These are phyloP conservation scores for Suillus discolor DNA, from an alignment of 768 basidiomycete genomes.

Conservation along the genomic window DNA sequence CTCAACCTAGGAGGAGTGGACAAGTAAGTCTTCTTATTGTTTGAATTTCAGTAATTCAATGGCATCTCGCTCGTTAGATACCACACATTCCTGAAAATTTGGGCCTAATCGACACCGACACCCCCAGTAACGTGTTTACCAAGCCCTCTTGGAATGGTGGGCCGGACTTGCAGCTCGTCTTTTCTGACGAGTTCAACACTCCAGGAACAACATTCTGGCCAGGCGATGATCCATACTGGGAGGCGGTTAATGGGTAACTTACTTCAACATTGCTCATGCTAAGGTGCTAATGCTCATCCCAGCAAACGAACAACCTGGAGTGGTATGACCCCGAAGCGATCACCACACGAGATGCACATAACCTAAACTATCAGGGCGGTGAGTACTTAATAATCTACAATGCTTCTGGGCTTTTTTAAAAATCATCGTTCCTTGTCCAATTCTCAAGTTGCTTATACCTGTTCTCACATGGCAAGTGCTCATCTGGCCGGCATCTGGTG, in stretches of 20 bases:
- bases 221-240: conserved; percentile 87
- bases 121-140: conserved; percentile 56
- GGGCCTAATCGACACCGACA: conserved; percentile 60
- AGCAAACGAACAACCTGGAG: conserved; percentile 54
- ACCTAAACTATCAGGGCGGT: conserved; percentile 48
- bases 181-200: conserved; percentile 81
- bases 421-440: conserved; percentile 21
- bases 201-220: conserved; percentile 79
- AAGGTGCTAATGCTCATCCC: conserved; percentile 26
- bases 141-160: conserved; percentile 63
- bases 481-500: not conserved
- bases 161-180: conserved; percentile 57
- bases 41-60: conserved; percentile 1
- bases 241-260: conserved; percentile 49
- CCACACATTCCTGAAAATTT: conserved; percentile 59
- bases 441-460: not conserved
- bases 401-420: conserved; percentile 22
- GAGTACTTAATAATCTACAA: conserved; percentile 9
- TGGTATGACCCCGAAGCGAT: conserved; percentile 57
- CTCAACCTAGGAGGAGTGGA: conserved; percentile 72
- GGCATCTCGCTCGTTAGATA: conserved; percentile 34
- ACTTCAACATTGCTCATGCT: conserved; percentile 26
- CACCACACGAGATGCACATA: conserved; percentile 51
- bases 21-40: conserved; percentile 46
- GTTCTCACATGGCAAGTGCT: conserved; percentile 37